These are phyloP conservation scores for Solanum paucissectum DNA, from an alignment of 257 asterid genomes.

Conservation along the genomic window DNA sequence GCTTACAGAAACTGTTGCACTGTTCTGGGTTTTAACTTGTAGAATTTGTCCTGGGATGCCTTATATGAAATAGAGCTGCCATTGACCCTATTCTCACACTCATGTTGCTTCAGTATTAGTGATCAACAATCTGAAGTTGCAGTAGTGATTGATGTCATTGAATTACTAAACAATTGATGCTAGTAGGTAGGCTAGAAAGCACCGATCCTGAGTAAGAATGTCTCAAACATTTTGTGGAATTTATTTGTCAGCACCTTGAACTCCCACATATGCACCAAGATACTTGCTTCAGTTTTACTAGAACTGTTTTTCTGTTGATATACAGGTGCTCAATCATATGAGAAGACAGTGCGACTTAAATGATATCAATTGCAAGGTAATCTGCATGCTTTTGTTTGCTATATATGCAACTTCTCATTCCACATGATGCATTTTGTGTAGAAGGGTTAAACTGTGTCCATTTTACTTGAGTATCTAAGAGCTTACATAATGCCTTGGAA, in stretches of 20 bases:
- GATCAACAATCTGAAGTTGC: not conserved
- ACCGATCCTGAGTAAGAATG: not conserved
- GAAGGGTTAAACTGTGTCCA: not conserved
- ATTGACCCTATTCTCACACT: not conserved
- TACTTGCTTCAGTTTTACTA: not conserved
- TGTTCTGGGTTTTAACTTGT: not conserved
- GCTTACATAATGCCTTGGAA: not conserved
- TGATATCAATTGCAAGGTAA: slow-evolving; percentile 61
- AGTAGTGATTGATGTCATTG: not conserved
- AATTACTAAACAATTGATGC: not conserved
- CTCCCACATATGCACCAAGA: not conserved
- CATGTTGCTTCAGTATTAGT: not conserved
- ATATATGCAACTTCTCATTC: not conserved
- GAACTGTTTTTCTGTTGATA: slow-evolving; percentile 3
- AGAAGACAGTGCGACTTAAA: slow-evolving; percentile 55
- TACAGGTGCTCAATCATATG: slow-evolving; percentile 78
- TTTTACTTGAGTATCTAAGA: not conserved
- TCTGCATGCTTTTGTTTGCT: not conserved
- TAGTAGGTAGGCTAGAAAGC: not conserved
- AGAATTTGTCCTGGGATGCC: not conserved
- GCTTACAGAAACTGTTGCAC: not conserved
- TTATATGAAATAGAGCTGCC: not conserved
- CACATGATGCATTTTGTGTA: not conserved
- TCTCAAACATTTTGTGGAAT: not conserved
- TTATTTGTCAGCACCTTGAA: not conserved